phyloP scores from a whole-genome alignment of 805 yeast species.

The Candida sonorensis region DNA sequence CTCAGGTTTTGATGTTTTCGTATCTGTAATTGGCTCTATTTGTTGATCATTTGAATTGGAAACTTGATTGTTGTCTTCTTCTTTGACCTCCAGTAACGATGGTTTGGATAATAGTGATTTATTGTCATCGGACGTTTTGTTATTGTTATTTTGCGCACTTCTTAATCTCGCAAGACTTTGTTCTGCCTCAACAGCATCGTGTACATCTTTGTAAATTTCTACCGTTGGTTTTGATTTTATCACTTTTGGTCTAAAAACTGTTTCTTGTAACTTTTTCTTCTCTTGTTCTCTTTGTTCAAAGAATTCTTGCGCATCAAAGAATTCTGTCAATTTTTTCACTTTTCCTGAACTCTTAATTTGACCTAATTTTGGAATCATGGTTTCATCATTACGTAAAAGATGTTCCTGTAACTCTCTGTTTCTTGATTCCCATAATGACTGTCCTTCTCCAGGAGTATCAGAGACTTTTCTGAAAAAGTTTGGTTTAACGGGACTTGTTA shows the following conservation, averaged over 20 bases:
- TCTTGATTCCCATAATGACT: constrained; percentile 18
- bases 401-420: constrained; percentile 17
- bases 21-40: too few relatives aligned
- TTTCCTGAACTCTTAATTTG: constrained; percentile 26
- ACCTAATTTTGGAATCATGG: constrained; percentile 10
- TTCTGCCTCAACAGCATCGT: constrained; percentile 70
- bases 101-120: too few relatives aligned
- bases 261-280: constrained; percentile 48
- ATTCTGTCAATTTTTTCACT: constrained; percentile 60
- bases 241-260: constrained; percentile 66
- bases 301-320: constrained; percentile 77
- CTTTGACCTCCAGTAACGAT: too few relatives aligned
- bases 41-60: too few relatives aligned
- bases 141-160: constrained; percentile 3
- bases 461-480: too few relatives aligned
- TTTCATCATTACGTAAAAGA: constrained; percentile 11
- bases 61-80: too few relatives aligned
- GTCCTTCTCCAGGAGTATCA: constrained; percentile 5
- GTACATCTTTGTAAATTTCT: constrained; percentile 80
- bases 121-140: not conserved
- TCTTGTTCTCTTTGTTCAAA: constrained; percentile 82
- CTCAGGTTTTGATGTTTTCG: too few relatives aligned
- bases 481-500: too few relatives aligned
- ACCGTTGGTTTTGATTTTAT: constrained; percentile 79
- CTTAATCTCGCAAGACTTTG: constrained; percentile 17